Percentiles rank a stretch among this genome's conserved stretches.
phyloP scores from a whole-genome alignment of 2,329 filamentous ascomycete species.

The Chaetoscypha palmicola region DNA sequence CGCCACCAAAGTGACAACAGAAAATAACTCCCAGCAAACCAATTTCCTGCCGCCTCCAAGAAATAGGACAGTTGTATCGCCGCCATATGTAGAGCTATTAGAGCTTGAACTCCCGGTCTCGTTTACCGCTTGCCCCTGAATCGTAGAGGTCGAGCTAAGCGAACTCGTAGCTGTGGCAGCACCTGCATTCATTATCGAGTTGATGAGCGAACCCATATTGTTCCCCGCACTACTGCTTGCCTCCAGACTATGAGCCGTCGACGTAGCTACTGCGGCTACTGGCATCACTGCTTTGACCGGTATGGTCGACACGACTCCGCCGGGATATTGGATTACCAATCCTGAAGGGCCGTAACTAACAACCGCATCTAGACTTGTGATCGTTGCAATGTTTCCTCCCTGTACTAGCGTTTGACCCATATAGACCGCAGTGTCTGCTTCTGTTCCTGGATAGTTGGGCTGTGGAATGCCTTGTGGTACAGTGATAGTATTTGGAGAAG shows the following conservation, averaged over 20 bases:
- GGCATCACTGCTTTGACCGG: background rate
- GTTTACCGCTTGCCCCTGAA: background rate
- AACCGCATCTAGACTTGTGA: slow-evolving; percentile 8
- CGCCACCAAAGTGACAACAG: no score
- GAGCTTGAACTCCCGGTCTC: background rate
- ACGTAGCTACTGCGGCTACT: background rate
- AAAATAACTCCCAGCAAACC: background rate
- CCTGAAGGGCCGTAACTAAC: slow-evolving; percentile 9
- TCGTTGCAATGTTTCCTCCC: slow-evolving; percentile 11
- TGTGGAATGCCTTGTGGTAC: background rate
- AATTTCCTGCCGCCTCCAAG: background rate
- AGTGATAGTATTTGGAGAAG: background rate
- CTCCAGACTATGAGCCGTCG: background rate
- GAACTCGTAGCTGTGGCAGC: background rate
- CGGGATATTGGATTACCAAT: slow-evolving; percentile 13
- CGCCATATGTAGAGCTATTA: background rate
- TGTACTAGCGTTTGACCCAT: slow-evolving; percentile 8
- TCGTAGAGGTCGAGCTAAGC: background rate
- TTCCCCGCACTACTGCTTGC: no score
- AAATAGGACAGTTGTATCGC: background rate
- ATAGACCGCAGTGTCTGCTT: background rate
- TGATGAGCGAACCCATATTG: background rate
- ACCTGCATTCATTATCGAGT: background rate
- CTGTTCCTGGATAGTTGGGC: slow-evolving; percentile 1
- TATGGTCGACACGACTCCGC: slow-evolving; percentile 6